Evolutionary conservation across 805 yeast species (phyloP).

Genomic region (Monosporozyma aquatica): DNA sequence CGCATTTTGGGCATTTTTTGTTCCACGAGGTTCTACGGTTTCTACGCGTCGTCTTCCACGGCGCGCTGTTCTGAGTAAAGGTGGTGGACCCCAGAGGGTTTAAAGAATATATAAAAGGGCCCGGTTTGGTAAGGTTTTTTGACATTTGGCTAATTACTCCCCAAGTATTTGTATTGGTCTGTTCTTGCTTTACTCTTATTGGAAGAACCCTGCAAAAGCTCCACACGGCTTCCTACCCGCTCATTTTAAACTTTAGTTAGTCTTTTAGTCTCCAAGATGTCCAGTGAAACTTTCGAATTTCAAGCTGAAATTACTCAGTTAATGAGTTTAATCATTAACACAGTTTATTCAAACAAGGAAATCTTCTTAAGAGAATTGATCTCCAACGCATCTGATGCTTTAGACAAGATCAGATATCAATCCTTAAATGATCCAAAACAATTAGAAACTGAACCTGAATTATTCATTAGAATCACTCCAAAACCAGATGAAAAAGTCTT

Average conservation of each 20-base stretch:
- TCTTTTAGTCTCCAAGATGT: slow-evolving; percentile 31
- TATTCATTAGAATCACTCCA: slow-evolving; percentile 96
- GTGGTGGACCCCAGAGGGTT: no score
- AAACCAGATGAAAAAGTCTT: slow-evolving; percentile 86
- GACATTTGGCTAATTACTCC: no score
- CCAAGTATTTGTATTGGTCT: no score
- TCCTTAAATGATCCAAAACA: slow-evolving; percentile 85
- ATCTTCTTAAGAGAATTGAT: slow-evolving; percentile 97
- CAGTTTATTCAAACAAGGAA: slow-evolving; percentile 98
- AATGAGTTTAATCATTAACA: slow-evolving; percentile 99
- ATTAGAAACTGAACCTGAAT: slow-evolving; percentile 90
- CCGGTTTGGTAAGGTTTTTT: no score
- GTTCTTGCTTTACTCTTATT: no score
- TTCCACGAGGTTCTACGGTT: not conserved
- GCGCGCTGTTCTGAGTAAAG: no score
- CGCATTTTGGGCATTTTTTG: no score
- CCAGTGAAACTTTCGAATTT: slow-evolving; percentile 83
- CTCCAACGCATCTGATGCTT: slow-evolving; percentile 98
- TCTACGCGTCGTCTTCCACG: no score
- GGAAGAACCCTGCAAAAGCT: no score
- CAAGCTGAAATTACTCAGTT: slow-evolving; percentile 99
- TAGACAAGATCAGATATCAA: slow-evolving; percentile 96
- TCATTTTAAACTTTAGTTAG: no score
- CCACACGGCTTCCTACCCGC: no score
- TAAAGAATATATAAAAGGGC: no score